These are phyloP conservation scores for Obba rivulosa DNA, from an alignment of 768 basidiomycete species.

Conservation along the genomic window DNA sequence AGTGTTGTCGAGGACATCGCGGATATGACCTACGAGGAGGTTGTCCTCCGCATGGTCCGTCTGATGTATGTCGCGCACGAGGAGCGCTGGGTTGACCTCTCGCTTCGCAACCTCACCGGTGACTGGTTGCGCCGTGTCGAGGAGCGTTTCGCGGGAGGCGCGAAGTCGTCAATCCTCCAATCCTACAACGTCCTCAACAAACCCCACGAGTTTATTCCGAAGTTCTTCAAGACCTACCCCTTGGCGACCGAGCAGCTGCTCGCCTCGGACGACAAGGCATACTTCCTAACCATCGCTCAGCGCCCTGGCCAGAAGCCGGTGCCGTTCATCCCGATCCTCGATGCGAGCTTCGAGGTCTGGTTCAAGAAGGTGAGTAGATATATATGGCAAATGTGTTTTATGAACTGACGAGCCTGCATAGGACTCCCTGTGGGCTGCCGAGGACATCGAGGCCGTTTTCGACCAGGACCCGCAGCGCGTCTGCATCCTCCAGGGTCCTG, in stretches of 20 bases:
- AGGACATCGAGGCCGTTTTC: slow-evolving; percentile 98
- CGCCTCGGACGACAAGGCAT: slow-evolving; percentile 89
- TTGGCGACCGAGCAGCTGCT: slow-evolving; percentile 81
- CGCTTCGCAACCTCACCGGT: slow-evolving; percentile 88
- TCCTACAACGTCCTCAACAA: slow-evolving; percentile 83
- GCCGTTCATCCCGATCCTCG: slow-evolving; percentile 95
- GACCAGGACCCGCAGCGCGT: slow-evolving; percentile 99
- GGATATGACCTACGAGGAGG: slow-evolving; percentile 99
- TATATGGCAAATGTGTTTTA: background rate
- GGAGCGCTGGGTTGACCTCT: slow-evolving; percentile 88
- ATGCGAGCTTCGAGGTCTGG: slow-evolving; percentile 94
- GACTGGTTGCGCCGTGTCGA: slow-evolving; percentile 97
- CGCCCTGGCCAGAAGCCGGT: slow-evolving; percentile 97
- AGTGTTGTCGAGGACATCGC: slow-evolving; percentile 77
- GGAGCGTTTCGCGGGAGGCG: slow-evolving; percentile 85
- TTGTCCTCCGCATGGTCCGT: slow-evolving; percentile 83
- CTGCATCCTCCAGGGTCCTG: slow-evolving; percentile 95
- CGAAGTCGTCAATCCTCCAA: slow-evolving; percentile 78
- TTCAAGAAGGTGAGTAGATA: slow-evolving; percentile 84
- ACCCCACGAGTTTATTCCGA: slow-evolving; percentile 68
- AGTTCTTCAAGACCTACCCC: slow-evolving; percentile 84
- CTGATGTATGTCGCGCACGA: slow-evolving; percentile 94
- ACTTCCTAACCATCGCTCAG: slow-evolving; percentile 94
- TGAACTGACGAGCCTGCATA: slow-evolving; percentile 26
- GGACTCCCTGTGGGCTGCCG: slow-evolving; percentile 97